phyloP scores from a whole-genome alignment of 768 basidiomycete genomes.

The Pilatotrama ljubarskyi region DNA sequence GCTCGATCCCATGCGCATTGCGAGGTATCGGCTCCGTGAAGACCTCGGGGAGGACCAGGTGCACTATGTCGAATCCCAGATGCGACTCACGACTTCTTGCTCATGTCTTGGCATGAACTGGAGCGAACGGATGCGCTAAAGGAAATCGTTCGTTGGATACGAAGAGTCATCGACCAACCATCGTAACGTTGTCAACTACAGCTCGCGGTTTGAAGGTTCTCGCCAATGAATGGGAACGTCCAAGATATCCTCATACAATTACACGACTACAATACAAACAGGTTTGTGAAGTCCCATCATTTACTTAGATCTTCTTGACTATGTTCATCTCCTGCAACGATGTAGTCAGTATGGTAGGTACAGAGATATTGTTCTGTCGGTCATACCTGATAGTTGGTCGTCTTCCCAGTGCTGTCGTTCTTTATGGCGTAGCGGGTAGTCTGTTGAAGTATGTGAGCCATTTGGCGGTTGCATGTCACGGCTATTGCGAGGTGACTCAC shows the following conservation, averaged over 20 bases:
- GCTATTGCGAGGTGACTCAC: too few relatives aligned
- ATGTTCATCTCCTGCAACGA: constrained; percentile 40
- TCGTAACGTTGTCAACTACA: too few relatives aligned
- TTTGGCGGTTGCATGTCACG: too few relatives aligned
- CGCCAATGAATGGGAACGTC: too few relatives aligned
- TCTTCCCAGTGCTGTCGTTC: constrained; percentile 46
- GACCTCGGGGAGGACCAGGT: constrained; percentile 25
- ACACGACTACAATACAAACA: neutral
- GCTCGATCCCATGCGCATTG: constrained; percentile 29
- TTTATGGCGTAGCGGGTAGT: constrained; percentile 39
- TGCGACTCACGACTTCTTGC: constrained; percentile 2
- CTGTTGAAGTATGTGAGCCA: constrained; percentile 21
- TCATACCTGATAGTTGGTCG: constrained; percentile 39
- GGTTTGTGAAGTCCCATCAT: neutral
- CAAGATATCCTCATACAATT: too few relatives aligned
- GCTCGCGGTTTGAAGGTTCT: too few relatives aligned
- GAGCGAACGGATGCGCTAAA: constrained; percentile 3
- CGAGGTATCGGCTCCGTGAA: constrained; percentile 26
- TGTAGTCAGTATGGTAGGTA: too few relatives aligned
- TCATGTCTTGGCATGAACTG: constrained; percentile 8
- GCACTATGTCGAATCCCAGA: constrained; percentile 1
- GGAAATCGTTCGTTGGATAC: neutral
- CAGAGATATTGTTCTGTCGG: neutral
- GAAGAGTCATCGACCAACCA: too few relatives aligned
- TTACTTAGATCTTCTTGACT: constrained; percentile 29